Evolutionary conservation across 2,329 filamentous ascomycete species (phyloP).

Genomic region (Lizonia empirigonia): DNA sequence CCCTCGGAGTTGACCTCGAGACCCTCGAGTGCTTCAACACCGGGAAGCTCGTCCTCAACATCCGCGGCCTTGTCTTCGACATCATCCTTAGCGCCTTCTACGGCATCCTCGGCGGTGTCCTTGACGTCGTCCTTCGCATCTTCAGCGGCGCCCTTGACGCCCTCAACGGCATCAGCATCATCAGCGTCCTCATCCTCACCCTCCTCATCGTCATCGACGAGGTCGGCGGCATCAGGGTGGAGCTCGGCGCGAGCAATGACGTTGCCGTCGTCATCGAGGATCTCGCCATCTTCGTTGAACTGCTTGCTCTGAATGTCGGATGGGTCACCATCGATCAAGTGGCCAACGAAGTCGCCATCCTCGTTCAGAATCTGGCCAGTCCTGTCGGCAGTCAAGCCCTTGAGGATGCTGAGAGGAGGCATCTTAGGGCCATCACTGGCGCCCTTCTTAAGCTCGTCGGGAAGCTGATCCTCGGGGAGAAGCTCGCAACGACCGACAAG

Average conservation of each 20-base stretch:
- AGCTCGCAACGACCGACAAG: conserved; percentile 61
- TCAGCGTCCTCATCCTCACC: conserved; percentile 36
- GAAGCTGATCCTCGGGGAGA: conserved; percentile 49
- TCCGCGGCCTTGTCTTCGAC: conserved; percentile 44
- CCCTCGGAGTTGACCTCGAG: conserved; percentile 58
- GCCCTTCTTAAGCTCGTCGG: conserved; percentile 50
- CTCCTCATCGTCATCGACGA: conserved; percentile 44
- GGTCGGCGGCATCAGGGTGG: conserved; percentile 53
- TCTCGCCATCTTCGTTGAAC: conserved; percentile 60
- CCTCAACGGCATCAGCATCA: conserved; percentile 31
- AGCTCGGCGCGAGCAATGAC: conserved; percentile 59
- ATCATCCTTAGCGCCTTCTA: conserved; percentile 36
- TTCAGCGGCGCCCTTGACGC: conserved; percentile 27
- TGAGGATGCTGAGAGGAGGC: conserved; percentile 54
- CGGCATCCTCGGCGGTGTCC: conserved; percentile 33
- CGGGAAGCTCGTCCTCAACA: conserved; percentile 57
- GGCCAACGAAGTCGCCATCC: conserved; percentile 58
- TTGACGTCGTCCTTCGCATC: conserved; percentile 17
- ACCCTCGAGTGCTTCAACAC: conserved; percentile 58
- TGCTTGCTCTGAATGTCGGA: conserved; percentile 55
- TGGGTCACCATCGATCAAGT: conserved; percentile 56
- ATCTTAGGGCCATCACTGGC: conserved; percentile 46
- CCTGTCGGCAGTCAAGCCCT: conserved; percentile 55
- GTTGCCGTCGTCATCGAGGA: conserved; percentile 60
- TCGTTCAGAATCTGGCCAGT: conserved; percentile 57